phyloP scores from a whole-genome alignment of 139 green algal species.

The Chlamydomonas sp. region DNA sequence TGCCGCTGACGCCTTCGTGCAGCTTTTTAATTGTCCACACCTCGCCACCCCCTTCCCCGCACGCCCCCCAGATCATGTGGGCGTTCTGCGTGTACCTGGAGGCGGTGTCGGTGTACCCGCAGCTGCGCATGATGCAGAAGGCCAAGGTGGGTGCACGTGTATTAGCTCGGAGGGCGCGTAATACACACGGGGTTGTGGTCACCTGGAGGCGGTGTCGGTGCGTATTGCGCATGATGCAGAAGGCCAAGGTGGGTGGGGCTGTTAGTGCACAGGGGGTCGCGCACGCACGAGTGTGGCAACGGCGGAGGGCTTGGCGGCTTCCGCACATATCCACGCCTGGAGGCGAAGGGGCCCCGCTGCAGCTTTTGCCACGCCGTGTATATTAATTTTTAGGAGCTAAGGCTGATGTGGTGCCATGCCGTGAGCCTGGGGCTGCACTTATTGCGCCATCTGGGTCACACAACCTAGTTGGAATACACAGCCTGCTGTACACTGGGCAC shows the following conservation, averaged over 20 bases:
- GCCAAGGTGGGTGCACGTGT: slow-evolving; percentile 66
- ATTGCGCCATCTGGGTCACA: too few species aligned
- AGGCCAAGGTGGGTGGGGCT: slow-evolving; percentile 72
- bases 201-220: slow-evolving; percentile 96
- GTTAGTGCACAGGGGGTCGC: too few species aligned
- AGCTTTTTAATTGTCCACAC: neutral
- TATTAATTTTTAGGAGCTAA: too few species aligned
- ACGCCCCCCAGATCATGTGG: slow-evolving; percentile 82
- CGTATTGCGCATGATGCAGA: slow-evolving; percentile 98
- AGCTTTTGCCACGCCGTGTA: neutral
- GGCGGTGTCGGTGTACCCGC: slow-evolving; percentile 94
- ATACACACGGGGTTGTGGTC: too few species aligned
- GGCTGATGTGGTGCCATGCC: too few species aligned
- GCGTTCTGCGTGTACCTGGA: slow-evolving; percentile 98
- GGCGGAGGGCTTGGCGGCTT: neutral
- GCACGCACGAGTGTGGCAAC: too few species aligned
- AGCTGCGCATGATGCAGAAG: slow-evolving; percentile 99
- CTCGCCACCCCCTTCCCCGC: neutral
- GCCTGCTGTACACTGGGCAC: too few species aligned
- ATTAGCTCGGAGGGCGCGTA: too few species aligned
- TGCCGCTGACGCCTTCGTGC: neutral
- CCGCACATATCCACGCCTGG: neutral
- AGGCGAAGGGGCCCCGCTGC: neutral
- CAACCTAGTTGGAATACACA: too few species aligned
- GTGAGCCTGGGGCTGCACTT: too few species aligned